Evolutionary conservation across 345 rosid genomes (phyloP).

Genomic region (Clausena lansium): DNA sequence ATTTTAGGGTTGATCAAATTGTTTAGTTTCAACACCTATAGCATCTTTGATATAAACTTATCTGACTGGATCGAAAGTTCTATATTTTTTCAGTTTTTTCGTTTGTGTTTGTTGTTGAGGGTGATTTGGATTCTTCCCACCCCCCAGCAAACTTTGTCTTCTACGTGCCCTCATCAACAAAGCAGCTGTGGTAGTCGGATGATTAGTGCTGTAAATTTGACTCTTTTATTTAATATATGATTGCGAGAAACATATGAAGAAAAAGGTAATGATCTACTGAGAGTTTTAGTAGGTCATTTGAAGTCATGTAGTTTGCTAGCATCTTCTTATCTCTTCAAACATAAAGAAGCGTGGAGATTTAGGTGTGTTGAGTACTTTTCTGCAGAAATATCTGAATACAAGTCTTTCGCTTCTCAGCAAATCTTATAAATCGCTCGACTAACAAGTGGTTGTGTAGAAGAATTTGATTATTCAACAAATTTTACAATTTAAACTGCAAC

Average conservation of each 20-base stretch:
- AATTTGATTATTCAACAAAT: too few relatives aligned
- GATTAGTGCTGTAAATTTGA: conserved; percentile 33
- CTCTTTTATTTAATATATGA: neutral
- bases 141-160: too few relatives aligned
- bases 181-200: conserved; percentile 6
- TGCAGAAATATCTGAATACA: too few relatives aligned
- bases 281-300: neutral
- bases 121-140: neutral
- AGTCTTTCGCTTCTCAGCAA: too few relatives aligned
- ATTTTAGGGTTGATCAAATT: conserved; percentile 23
- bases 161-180: neutral
- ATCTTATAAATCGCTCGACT: too few relatives aligned
- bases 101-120: conserved; percentile 4
- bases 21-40: conserved; percentile 23
- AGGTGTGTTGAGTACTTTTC: too few relatives aligned
- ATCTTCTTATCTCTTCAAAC: too few relatives aligned
- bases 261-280: neutral
- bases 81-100: conserved; percentile 8
- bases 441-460: too few relatives aligned
- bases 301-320: neutral
- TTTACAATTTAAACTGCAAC: too few relatives aligned
- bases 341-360: too few relatives aligned
- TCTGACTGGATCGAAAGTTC: conserved; percentile 16
- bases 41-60: conserved; percentile 18
- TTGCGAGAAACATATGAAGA: neutral